A percentile compares a stretch with the other conserved stretches of the same genome.
These are phyloP conservation scores for Pulveroboletus ravenelii DNA, from an alignment of 768 basidiomycete genomes.

Conservation along the genomic window DNA sequence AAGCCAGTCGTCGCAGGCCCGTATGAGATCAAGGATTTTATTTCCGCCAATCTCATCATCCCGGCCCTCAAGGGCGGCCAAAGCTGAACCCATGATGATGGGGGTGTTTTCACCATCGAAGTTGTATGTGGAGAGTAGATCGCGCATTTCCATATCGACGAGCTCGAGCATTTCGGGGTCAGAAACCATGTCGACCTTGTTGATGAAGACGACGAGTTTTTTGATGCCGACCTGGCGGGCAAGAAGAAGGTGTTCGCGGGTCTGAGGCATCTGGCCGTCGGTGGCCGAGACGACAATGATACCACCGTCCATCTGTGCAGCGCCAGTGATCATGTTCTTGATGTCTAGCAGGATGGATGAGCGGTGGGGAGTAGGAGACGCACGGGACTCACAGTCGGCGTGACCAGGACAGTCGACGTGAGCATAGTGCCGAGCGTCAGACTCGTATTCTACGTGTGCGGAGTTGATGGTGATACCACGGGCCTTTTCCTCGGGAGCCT, in stretches of 20 bases:
- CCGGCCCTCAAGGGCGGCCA: conserved; percentile 88
- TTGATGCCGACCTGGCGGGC: conserved; percentile 98
- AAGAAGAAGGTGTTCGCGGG: conserved; percentile 94
- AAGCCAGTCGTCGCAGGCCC: conserved; percentile 90
- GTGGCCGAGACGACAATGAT: conserved; percentile 97
- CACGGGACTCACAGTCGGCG: conserved; percentile 70
- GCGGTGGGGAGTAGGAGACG: neutral
- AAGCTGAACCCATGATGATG: conserved; percentile 96
- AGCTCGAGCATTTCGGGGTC: conserved; percentile 99
- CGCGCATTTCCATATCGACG: conserved; percentile 99
- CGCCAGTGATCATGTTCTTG: conserved; percentile 99
- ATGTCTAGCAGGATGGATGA: conserved; percentile 53
- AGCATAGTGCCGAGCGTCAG: conserved; percentile 83
- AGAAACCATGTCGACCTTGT: conserved; percentile 96
- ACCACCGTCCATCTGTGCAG: conserved; percentile 95
- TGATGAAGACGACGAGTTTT: conserved; percentile 97
- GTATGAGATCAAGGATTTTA: conserved; percentile 79
- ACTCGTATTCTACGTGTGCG: conserved; percentile 98
- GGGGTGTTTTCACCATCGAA: conserved; percentile 97
- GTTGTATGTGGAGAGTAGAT: conserved; percentile 85
- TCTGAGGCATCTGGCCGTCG: conserved; percentile 99
- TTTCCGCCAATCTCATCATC: conserved; percentile 72
- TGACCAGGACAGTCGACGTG: conserved; percentile 98
- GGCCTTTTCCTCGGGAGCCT: conserved; percentile 98
- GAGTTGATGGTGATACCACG: conserved; percentile 99